Percentiles rank a stretch among this genome's conserved stretches.
Evolutionary conservation across 2,329 filamentous ascomycete genomes (phyloP).

Genomic region (Epichloe bromicola): DNA sequence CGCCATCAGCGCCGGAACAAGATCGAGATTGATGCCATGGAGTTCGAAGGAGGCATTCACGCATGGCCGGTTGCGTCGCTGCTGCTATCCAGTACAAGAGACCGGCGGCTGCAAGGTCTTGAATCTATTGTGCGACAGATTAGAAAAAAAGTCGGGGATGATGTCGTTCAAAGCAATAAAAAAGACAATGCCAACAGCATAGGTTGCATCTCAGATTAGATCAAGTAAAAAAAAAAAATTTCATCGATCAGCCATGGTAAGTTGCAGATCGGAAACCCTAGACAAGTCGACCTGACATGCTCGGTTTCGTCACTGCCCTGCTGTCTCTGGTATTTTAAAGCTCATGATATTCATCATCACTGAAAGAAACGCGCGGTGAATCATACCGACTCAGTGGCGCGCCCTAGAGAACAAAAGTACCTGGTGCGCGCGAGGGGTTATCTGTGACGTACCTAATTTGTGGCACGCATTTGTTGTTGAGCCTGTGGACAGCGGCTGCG

Average conservation of each 20-base stretch:
- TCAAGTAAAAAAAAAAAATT: slow-evolving; percentile 37
- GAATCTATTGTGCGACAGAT: slow-evolving; percentile 26
- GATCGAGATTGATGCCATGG: slow-evolving; percentile 40
- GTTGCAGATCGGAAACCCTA: slow-evolving; percentile 31
- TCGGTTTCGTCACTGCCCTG: slow-evolving; percentile 36
- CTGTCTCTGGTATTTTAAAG: slow-evolving; percentile 20
- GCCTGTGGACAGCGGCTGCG: no score
- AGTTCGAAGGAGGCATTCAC: slow-evolving; percentile 58
- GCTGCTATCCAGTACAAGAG: slow-evolving; percentile 37
- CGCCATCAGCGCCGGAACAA: slow-evolving; percentile 39
- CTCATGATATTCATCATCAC: slow-evolving; percentile 30
- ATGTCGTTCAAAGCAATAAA: slow-evolving; percentile 8
- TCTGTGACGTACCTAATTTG: not conserved
- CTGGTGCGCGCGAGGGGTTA: not conserved
- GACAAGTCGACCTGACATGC: slow-evolving; percentile 13
- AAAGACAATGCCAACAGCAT: slow-evolving; percentile 5
- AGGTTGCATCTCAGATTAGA: slow-evolving; percentile 42
- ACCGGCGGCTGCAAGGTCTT: slow-evolving; percentile 40
- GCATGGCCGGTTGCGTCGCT: slow-evolving; percentile 66
- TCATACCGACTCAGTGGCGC: not conserved
- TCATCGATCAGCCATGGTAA: slow-evolving; percentile 18
- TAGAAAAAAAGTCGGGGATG: slow-evolving; percentile 18
- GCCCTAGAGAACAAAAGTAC: not conserved
- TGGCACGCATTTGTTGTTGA: no score
- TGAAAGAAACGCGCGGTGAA: slow-evolving; percentile 1